phyloP scores from a whole-genome alignment of 2,329 filamentous ascomycete species.

The Dothideomycetes sp. region DNA sequence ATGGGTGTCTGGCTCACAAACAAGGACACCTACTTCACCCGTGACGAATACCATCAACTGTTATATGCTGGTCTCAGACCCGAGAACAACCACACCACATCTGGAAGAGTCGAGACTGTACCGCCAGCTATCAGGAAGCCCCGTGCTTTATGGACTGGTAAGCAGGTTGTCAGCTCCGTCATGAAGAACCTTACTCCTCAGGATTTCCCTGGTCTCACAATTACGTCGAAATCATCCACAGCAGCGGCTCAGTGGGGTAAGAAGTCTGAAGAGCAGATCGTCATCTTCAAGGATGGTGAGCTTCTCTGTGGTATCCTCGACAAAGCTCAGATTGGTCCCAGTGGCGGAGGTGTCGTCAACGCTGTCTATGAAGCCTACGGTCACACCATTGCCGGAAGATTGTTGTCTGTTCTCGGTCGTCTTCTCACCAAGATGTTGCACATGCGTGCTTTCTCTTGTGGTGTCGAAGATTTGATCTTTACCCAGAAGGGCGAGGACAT shows the following conservation, averaged over 20 bases:
- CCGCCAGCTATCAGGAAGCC: conserved; percentile 77
- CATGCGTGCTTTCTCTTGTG: conserved; percentile 92
- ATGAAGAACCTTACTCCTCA: conserved; percentile 81
- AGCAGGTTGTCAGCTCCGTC: conserved; percentile 88
- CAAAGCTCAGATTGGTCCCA: conserved; percentile 88
- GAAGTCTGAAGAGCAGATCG: conserved; percentile 63
- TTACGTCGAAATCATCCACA: conserved; percentile 71
- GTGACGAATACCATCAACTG: conserved; percentile 85
- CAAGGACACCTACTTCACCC: conserved; percentile 81
- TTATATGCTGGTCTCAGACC: conserved; percentile 83
- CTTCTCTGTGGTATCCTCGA: conserved; percentile 87
- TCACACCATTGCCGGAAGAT: conserved; percentile 71
- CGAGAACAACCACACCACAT: conserved; percentile 78
- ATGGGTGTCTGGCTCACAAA: conserved; percentile 87
- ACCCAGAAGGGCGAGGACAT: conserved; percentile 67
- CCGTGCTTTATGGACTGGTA: conserved; percentile 79
- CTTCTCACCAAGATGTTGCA: conserved; percentile 82
- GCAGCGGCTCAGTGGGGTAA: conserved; percentile 69
- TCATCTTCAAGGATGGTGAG: conserved; percentile 79
- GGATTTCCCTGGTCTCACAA: conserved; percentile 65
- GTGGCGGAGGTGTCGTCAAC: conserved; percentile 78
- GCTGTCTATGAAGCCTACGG: conserved; percentile 91
- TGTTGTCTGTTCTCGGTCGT: conserved; percentile 81
- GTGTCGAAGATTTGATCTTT: conserved; percentile 88
- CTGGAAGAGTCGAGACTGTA: conserved; percentile 71